A percentile compares a stretch with the other conserved stretches of the same genome.
Conservation (phyloP, 192 early-diverging fungal species). For the Entophlyctis luteolus region DNA sequence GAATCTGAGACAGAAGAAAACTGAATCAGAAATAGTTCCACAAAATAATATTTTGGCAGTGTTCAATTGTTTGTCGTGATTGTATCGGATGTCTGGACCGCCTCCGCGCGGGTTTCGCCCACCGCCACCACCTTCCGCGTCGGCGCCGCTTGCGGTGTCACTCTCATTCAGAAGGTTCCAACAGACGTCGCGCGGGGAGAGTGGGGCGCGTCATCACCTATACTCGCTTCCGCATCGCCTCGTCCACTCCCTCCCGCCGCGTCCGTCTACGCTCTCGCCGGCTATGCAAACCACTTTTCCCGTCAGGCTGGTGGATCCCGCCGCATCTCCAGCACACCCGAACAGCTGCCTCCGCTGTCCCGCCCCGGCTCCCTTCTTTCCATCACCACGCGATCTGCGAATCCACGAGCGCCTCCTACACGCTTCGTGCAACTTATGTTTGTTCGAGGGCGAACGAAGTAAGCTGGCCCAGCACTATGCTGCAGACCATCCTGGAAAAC, state of each 20-base stretch:
- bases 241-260: neutral
- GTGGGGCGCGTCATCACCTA: neutral
- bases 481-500: slow-evolving; percentile 10
- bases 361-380: neutral
- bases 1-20: too few relatives aligned
- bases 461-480: neutral
- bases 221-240: neutral
- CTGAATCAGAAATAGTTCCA: too few relatives aligned
- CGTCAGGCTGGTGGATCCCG: neutral
- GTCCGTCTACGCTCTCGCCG: neutral
- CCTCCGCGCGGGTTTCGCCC: slow-evolving; percentile 18
- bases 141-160: neutral
- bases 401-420: neutral
- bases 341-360: neutral
- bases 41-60: too few relatives aligned
- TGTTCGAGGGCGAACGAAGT: slow-evolving; percentile 1
- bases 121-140: slow-evolving; percentile 4
- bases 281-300: neutral
- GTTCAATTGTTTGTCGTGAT: too few relatives aligned
- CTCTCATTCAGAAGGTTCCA: neutral
- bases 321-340: neutral
- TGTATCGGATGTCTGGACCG: too few relatives aligned
- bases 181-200: neutral
- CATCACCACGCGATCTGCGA: neutral
- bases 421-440: slow-evolving; percentile 14